Evolutionary conservation across 2,329 filamentous ascomycete species (phyloP).

Genomic region (Colletotrichum godetiae): DNA sequence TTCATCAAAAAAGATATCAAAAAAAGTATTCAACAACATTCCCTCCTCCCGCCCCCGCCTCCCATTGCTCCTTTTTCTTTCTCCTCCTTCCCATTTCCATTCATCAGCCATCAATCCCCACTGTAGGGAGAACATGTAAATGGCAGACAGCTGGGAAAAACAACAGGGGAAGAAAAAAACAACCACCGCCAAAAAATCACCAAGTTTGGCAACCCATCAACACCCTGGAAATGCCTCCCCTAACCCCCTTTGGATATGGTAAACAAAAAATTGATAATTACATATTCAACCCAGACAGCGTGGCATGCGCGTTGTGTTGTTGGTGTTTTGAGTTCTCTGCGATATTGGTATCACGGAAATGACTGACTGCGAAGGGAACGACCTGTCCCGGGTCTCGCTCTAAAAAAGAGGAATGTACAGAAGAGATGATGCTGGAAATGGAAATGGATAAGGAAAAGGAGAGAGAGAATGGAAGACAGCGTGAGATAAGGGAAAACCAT

Average conservation of each 20-base stretch:
- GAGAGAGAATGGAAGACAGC: background rate
- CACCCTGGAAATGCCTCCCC: constrained; percentile 14
- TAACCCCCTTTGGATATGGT: background rate
- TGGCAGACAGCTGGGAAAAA: background rate
- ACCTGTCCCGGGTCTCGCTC: constrained; percentile 38
- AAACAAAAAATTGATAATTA: constrained; percentile 34
- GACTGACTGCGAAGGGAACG: constrained; percentile 38
- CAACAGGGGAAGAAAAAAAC: background rate
- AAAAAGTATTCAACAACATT: background rate
- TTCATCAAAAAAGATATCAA: background rate
- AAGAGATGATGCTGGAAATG: constrained; percentile 27
- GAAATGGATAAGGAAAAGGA: background rate
- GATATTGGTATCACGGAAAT: constrained; percentile 37
- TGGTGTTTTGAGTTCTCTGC: constrained; percentile 26
- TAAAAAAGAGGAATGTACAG: constrained; percentile 36
- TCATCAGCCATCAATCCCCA: background rate
- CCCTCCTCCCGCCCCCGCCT: background rate
- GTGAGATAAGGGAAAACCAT: constrained; percentile 21
- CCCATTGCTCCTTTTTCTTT: background rate
- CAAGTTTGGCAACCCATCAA: background rate
- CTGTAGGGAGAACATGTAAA: background rate
- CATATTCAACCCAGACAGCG: constrained; percentile 29
- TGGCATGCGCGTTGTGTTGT: constrained; percentile 1
- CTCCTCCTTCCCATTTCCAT: background rate
- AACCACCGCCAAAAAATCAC: background rate